Base-by-base conservation (phyloP, 306 rosid genomes). In the Vigna reflexopilosa region DNA sequence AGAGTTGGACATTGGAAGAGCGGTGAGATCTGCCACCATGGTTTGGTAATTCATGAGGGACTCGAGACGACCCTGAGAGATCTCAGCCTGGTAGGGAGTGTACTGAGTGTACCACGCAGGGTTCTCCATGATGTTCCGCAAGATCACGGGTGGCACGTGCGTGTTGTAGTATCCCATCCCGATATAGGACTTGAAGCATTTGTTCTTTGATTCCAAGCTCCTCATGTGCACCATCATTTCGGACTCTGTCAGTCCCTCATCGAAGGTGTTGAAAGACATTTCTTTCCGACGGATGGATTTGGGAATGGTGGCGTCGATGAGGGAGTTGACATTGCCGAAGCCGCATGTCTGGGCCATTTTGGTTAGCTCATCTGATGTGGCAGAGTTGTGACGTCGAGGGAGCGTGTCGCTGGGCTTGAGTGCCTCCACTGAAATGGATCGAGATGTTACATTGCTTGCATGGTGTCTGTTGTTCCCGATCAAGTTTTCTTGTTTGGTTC, bases 41-140 rank as follows among this genome's bases (percentile, higher is more conserved):
- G 99, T 96, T 72, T 96, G 99, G 82, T 34, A 96, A 70, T 96
- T 96, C 63, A 96, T 86, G 86, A 96, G 77, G 2, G 98, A 93
- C 64, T 96, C 98, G 40, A 96, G 97, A 42, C 99, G 81, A 1
- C 99, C 99, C 69, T 96, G 99, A 5, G 99, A 86, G 57, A 96
- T 96, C 93, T 96, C 99, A 52, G 98, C 99, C 62, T 96, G 99
- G 85, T 96, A 96, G 3, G 99, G 99, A 1, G 99, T 96, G 81
- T 96, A 96, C 62, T 96, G 99, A 2, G 99, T 96, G 72, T 96
- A 96, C 99, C 99, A 96, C 68, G 91, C 99, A 20, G 99, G 99
- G 54, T 96, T 96, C 58, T 96, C 99, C 98, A 96, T 85, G 3
- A 96, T 88, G 80, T 96, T 96, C 83, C 99, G 91, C 89, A 93